phyloP scores from a whole-genome alignment of 169 alveolate species.

The Cryptosporidium sp. region DNA sequence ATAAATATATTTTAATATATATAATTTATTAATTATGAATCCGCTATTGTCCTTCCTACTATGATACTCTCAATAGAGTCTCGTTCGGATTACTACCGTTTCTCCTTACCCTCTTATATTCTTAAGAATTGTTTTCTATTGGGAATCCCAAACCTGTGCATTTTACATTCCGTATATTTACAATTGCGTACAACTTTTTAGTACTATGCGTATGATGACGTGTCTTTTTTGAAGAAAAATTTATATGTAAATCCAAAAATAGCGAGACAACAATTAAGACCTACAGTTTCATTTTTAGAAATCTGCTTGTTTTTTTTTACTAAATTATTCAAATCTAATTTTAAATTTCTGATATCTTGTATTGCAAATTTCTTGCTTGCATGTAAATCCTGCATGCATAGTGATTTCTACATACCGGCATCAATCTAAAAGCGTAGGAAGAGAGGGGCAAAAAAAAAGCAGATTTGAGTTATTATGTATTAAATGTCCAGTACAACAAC shows the following conservation, averaged over 20 bases:
- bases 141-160: slow-evolving; percentile 10
- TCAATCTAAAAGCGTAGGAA: background rate
- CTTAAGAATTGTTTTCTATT: slow-evolving; percentile 2
- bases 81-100: slow-evolving; percentile 2
- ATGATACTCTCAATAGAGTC: slow-evolving; percentile 2
- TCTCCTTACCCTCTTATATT: slow-evolving; percentile 12
- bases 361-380: background rate
- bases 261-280: background rate
- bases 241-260: slow-evolving; percentile 1
- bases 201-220: slow-evolving; percentile 33
- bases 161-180: slow-evolving; percentile 42
- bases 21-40: slow-evolving; percentile 5
- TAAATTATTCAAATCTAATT: background rate
- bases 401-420: background rate
- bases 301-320: no score
- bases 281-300: background rate
- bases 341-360: background rate
- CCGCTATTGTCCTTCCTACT: slow-evolving; percentile 14
- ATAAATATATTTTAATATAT: background rate
- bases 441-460: background rate
- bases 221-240: background rate
- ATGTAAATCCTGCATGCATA: background rate
- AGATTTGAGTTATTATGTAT: background rate
- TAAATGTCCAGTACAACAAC: background rate
- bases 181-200: slow-evolving; percentile 31